phyloP scores from a whole-genome alignment of 2,329 filamentous ascomycete species.

The Ascochyta viciae-villosae region DNA sequence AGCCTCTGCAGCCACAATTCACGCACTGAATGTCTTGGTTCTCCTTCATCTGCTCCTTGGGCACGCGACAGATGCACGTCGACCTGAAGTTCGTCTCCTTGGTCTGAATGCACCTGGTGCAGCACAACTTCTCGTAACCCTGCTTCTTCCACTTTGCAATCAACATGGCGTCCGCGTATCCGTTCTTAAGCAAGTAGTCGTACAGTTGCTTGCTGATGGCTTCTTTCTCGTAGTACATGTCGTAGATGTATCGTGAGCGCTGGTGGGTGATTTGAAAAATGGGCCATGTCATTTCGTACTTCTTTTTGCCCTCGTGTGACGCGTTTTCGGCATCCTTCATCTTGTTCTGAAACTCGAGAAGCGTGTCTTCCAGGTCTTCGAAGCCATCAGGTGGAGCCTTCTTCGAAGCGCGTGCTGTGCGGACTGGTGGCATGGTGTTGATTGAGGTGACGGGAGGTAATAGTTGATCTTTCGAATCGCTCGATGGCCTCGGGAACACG shows the following conservation, averaged over 20 bases:
- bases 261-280: conserved; percentile 98
- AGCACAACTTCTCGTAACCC: conserved; percentile 98
- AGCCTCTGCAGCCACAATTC: conserved; percentile 91
- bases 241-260: conserved; percentile 91
- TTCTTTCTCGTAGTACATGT: conserved; percentile 97
- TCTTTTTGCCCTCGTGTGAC: conserved; percentile 77
- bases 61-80: conserved; percentile 96
- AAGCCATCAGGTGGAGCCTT: conserved; percentile 88
- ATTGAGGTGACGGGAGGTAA: not conserved
- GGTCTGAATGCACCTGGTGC: conserved; percentile 95
- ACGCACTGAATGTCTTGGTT: conserved; percentile 92
- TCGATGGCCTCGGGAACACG: not conserved
- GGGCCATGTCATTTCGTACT: conserved; percentile 93
- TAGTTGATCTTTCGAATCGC: not conserved
- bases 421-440: conserved; percentile 74
- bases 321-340: conserved; percentile 97
- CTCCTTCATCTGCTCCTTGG: conserved; percentile 86
- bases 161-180: conserved; percentile 91
- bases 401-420: conserved; percentile 72
- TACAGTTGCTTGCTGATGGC: conserved; percentile 92
- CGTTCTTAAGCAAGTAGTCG: conserved; percentile 96
- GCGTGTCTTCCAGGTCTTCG: conserved; percentile 85
- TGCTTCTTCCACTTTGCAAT: conserved; percentile 99
- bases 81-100: conserved; percentile 99
- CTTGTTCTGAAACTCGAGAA: conserved; percentile 85